Evolutionary conservation across 2,329 filamentous ascomycete species (phyloP).

Genomic region (Helicocarpus griseus): DNA sequence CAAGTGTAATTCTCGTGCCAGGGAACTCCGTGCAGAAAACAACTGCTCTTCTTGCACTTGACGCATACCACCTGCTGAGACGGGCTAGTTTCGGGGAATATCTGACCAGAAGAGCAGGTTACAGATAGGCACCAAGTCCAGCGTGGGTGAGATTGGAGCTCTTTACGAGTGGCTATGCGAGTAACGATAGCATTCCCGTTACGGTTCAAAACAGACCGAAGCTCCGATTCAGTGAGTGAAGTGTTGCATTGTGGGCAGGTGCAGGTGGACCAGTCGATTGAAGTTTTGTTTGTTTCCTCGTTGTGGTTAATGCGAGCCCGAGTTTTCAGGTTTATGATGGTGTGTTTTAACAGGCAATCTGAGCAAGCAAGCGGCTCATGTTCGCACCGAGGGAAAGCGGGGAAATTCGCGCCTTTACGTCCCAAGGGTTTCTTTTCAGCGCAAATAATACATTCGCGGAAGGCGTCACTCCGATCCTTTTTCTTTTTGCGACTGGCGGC

Average conservation of each 20-base stretch:
- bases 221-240: background rate
- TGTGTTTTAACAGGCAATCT: constrained; percentile 7
- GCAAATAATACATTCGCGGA: constrained; percentile 10
- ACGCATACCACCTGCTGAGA: constrained; percentile 8
- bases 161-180: background rate
- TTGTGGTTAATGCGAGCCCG: background rate
- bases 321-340: constrained; percentile 2
- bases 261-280: constrained; percentile 6
- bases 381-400: constrained; percentile 4
- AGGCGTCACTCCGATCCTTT: background rate
- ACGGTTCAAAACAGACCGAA: constrained; percentile 4
- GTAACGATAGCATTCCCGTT: background rate
- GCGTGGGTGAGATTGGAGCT: background rate
- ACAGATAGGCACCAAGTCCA: constrained; percentile 6
- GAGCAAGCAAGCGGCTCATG: constrained; percentile 7
- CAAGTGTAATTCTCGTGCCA: constrained; percentile 14
- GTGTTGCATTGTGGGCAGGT: constrained; percentile 7
- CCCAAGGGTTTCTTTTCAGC: constrained; percentile 3
- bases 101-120: constrained; percentile 3
- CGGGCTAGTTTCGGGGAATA: background rate
- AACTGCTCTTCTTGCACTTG: constrained; percentile 10
- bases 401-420: constrained; percentile 7
- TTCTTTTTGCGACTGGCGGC: background rate
- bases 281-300: background rate
- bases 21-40: constrained; percentile 10